Percentiles rank a stretch among this genome's conserved stretches.
Conservation (phyloP, 495 filamentous ascomycete genomes). For the Talaromyces liani region DNA sequence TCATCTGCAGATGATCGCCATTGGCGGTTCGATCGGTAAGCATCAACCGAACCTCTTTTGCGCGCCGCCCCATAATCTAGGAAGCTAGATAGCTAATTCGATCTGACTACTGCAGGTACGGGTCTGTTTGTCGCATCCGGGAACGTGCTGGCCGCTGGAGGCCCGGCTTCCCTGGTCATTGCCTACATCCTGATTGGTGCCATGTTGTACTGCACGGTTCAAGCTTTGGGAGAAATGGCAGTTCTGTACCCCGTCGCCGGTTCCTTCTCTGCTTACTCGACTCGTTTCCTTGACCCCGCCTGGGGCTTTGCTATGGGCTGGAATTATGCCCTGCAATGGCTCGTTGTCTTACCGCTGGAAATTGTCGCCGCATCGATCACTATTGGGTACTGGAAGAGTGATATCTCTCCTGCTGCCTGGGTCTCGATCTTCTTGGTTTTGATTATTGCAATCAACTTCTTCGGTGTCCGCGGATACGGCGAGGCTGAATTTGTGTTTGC, state of each 20-base stretch:
- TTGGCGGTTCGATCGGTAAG: conserved; percentile 87
- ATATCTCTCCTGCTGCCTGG: conserved; percentile 66
- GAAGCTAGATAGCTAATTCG: not conserved
- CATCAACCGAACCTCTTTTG: too few relatives aligned
- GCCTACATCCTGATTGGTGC: conserved; percentile 74
- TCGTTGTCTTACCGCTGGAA: conserved; percentile 80
- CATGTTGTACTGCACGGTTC: conserved; percentile 90
- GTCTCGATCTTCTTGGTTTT: conserved; percentile 73
- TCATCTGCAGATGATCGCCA: conserved; percentile 95
- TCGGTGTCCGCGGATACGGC: conserved; percentile 81
- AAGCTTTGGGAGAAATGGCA: conserved; percentile 87
- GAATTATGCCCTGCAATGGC: conserved; percentile 97
- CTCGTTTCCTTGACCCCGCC: conserved; percentile 84
- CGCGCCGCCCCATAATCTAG: too few relatives aligned
- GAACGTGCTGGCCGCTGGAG: conserved; percentile 65
- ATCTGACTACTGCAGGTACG: conserved; percentile 52
- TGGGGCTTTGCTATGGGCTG: conserved; percentile 99
- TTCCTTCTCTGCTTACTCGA: conserved; percentile 89
- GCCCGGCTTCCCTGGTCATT: conserved; percentile 78
- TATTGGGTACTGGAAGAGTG: conserved; percentile 71
- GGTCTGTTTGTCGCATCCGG: conserved; percentile 90
- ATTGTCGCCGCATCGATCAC: conserved; percentile 87
- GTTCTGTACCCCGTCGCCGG: conserved; percentile 87
- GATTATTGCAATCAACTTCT: conserved; percentile 76
- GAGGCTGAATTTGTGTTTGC: conserved; percentile 90